phyloP scores from a whole-genome alignment of 2,329 filamentous ascomycete genomes.

The Chaetoscypha palmicola region DNA sequence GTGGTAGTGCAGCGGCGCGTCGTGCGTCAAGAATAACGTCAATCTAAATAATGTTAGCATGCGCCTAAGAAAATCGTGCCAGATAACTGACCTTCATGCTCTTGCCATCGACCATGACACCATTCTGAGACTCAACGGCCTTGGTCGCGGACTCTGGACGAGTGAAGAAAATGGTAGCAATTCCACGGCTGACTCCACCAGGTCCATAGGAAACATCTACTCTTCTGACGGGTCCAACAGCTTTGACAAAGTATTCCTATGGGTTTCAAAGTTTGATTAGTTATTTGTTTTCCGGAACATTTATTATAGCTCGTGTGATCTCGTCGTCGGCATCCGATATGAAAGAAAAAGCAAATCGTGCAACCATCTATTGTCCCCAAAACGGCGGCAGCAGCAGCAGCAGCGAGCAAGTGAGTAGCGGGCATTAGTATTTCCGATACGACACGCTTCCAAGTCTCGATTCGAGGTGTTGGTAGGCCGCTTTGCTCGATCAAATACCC shows the following conservation, averaged over 20 bases:
- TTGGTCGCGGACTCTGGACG: constrained; percentile 76
- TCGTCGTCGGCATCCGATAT: constrained; percentile 26
- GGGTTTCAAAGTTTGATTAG: constrained; percentile 56
- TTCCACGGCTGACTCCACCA: constrained; percentile 83
- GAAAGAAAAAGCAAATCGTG: constrained; percentile 22
- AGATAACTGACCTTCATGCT: constrained; percentile 72
- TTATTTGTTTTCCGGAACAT: constrained; percentile 41
- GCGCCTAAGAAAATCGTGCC: constrained; percentile 30
- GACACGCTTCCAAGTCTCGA: no score
- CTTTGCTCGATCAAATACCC: no score
- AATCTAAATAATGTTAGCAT: constrained; percentile 48
- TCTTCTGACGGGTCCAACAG: constrained; percentile 83
- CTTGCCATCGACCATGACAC: constrained; percentile 79
- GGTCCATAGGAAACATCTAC: constrained; percentile 90
- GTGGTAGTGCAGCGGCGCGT: constrained; percentile 58
- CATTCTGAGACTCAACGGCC: constrained; percentile 78
- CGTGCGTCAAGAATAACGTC: constrained; percentile 82
- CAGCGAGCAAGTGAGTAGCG: constrained; percentile 57
- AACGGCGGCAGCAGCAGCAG: constrained; percentile 29
- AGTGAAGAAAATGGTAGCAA: constrained; percentile 81
- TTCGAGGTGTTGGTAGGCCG: no score
- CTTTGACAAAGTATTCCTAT: constrained; percentile 94
- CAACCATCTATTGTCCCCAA: constrained; percentile 21
- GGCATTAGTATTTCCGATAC: constrained; percentile 37
- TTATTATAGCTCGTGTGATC: no score